Evolutionary conservation across 495 filamentous ascomycete genomes (phyloP), one percentile per base, ranked within the genome.

Genomic region (Acidomyces sp.): DNA sequence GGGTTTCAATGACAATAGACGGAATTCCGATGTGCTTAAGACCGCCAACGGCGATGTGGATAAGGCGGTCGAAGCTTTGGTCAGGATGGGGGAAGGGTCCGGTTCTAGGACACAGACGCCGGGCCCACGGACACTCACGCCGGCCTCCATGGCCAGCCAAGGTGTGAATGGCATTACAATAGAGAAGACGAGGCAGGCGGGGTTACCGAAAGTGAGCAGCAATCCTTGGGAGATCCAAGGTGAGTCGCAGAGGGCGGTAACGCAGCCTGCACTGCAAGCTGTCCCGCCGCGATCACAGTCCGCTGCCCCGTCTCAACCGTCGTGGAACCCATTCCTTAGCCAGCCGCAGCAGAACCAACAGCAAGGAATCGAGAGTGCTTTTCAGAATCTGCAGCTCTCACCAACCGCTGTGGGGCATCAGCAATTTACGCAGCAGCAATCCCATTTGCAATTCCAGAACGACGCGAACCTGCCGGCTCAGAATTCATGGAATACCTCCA

Each of bases 1-100:
- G 90, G 90, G 90, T 1, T 97, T 97, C 52, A 68, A 57, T 23
- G 85, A 97, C 55, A 80, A 88, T 25, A 77, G 75, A 44, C 71
- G 80, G 32, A 96, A 92, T 48, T 62, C 73, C 10, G 74, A 77
- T 39, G 77, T 94, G 18, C 61, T 97, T 19, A 81, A 82, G 43
- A 78, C 80, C 9, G 65, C 86, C 5, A 69, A 76, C 42, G 90
- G 92, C 2, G 86, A 92, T 52, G 48, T 97, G 28, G 81, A 93
- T 41, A 80, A 77, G 53, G 69, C 85, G 0, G 71, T 94, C 22
- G 88, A 95, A 57, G 75, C 85, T 12, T 56, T 97, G 53, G 68
- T 84, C 9, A 69, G 83, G 52, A 58, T 92, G 36, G 86, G 86
- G 10, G 87, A 93, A 35, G 62, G 62, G 39, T 64, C 49, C 29